phyloP scores from a whole-genome alignment of 495 filamentous ascomycete genomes.

The Tuber magnatum region DNA sequence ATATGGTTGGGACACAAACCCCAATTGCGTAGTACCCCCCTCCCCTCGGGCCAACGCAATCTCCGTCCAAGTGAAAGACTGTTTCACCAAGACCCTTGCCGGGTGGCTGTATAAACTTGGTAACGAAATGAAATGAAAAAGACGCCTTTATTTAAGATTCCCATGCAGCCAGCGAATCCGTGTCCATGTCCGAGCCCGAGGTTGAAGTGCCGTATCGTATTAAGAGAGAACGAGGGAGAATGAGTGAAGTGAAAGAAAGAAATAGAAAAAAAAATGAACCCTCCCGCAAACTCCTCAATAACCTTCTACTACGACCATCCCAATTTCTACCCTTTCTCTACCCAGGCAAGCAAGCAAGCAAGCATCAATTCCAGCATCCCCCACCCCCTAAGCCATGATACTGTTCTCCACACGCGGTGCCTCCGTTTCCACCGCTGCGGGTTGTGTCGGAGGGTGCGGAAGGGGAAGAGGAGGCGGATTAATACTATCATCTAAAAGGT shows the following conservation, averaged over 20 bases:
- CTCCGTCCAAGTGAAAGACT: not conserved
- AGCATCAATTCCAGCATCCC: not conserved
- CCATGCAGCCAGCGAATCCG: not conserved
- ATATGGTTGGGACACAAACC: not conserved
- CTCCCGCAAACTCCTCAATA: slow-evolving; percentile 1
- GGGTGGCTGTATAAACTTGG: not conserved
- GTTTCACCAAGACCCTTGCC: not conserved
- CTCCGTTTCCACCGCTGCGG: not conserved
- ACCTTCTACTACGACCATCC: not conserved
- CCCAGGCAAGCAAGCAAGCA: not conserved
- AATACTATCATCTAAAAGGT: slow-evolving; percentile 16
- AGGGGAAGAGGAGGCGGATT: not conserved
- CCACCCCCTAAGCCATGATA: not conserved
- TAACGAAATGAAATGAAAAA: not conserved
- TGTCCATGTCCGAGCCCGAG: not conserved
- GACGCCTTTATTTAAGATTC: slow-evolving; percentile 1
- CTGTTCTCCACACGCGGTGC: not conserved
- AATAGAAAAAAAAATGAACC: not conserved
- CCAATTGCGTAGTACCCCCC: too few species aligned
- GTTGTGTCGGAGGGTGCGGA: not conserved
- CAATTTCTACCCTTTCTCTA: slow-evolving; percentile 1
- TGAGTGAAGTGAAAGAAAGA: not conserved
- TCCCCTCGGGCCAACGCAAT: not conserved
- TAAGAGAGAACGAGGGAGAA: not conserved
- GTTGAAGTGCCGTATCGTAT: not conserved